A percentile compares a stretch with the other conserved stretches of the same genome.
These are phyloP conservation scores for Echria macrotheca DNA, from an alignment of 495 filamentous ascomycete species.

Conservation along the genomic window DNA sequence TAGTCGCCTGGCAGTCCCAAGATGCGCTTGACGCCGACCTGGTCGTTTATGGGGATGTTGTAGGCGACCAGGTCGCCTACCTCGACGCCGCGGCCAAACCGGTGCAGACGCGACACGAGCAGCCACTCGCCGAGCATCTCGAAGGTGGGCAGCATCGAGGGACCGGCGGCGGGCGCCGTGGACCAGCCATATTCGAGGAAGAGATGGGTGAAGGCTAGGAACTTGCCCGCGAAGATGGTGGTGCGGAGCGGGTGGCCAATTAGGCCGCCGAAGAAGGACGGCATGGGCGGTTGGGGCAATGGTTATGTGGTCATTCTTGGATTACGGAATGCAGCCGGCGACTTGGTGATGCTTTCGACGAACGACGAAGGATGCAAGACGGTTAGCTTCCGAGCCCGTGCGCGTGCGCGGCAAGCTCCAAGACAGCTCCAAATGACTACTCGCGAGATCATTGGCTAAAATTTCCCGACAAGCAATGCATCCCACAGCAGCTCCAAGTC, in stretches of 20 bases:
- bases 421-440: neutral
- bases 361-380: too few species aligned
- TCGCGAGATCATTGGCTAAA: constrained; percentile 14
- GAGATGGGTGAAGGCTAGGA: constrained; percentile 51
- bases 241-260: constrained; percentile 37
- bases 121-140: constrained; percentile 58
- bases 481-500: neutral
- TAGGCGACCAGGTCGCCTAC: constrained; percentile 86
- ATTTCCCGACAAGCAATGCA: constrained; percentile 6
- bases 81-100: constrained; percentile 59
- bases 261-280: neutral
- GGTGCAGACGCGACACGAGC: constrained; percentile 58
- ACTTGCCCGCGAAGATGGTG: constrained; percentile 33
- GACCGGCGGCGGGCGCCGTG: constrained; percentile 52
- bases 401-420: too few species aligned
- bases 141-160: constrained; percentile 80
- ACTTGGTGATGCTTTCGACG: too few species aligned
- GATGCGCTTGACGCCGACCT: constrained; percentile 70
- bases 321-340: too few species aligned
- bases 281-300: neutral
- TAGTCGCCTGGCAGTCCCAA: constrained; percentile 88
- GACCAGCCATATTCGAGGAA: constrained; percentile 49
- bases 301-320: neutral
- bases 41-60: constrained; percentile 63
- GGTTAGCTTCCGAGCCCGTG: too few species aligned